A percentile compares a stretch with the other conserved stretches of the same genome.
Evolutionary conservation across 2,329 filamentous ascomycete genomes (phyloP).

Genomic region (Trichoderma sp.): DNA sequence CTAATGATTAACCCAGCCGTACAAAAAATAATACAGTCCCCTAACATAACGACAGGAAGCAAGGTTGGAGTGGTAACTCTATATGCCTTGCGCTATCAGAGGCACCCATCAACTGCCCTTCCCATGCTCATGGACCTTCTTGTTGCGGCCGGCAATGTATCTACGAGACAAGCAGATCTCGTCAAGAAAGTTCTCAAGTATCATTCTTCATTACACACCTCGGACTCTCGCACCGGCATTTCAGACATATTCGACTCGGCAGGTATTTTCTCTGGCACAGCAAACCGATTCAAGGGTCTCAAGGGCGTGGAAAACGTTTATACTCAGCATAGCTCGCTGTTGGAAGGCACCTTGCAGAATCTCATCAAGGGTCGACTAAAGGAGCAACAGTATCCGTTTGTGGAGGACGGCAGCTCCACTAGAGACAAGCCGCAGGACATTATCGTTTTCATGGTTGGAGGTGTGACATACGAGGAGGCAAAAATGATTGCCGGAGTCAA

Average conservation of each 20-base stretch:
- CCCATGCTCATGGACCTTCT: conserved; percentile 86
- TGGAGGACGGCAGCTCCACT: conserved; percentile 83
- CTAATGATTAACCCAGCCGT: conserved; percentile 58
- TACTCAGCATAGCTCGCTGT: conserved; percentile 88
- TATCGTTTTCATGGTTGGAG: conserved; percentile 90
- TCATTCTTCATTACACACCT: conserved; percentile 80
- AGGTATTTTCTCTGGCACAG: conserved; percentile 86
- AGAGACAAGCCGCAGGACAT: conserved; percentile 97
- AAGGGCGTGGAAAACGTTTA: conserved; percentile 99
- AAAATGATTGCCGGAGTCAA: conserved; percentile 96
- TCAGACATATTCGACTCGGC: conserved; percentile 89
- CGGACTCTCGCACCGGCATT: conserved; percentile 74
- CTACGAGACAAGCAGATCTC: conserved; percentile 72
- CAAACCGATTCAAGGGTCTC: conserved; percentile 86
- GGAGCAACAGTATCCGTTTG: conserved; percentile 88
- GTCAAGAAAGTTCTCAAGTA: conserved; percentile 83
- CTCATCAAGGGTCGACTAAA: conserved; percentile 88
- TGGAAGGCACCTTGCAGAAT: conserved; percentile 87
- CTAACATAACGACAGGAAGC: conserved; percentile 73
- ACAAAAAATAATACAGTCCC: conserved; percentile 81
- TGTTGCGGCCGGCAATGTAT: conserved; percentile 77
- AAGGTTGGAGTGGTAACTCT: conserved; percentile 89
- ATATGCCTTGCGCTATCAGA: conserved; percentile 93
- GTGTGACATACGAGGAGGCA: conserved; percentile 93
- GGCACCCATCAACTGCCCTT: conserved; percentile 79